phyloP scores from a whole-genome alignment of 495 filamentous ascomycete species.

The Rusavskia elegans region DNA sequence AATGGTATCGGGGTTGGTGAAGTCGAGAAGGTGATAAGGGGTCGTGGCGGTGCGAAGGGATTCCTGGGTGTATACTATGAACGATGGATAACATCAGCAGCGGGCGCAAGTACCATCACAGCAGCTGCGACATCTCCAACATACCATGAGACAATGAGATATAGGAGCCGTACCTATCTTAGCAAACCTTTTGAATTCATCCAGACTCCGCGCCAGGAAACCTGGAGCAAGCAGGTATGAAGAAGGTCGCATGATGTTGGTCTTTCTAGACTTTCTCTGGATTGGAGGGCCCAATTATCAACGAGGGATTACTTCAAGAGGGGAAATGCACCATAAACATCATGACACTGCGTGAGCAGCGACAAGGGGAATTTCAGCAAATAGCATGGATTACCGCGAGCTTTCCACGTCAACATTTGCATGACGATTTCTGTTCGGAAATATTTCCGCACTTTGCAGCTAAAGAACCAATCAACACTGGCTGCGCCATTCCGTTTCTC shows the following conservation, averaged over 20 bases:
- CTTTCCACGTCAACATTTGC: too few species aligned
- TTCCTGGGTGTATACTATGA: constrained; percentile 33
- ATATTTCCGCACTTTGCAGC: too few species aligned
- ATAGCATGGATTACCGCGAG: too few species aligned
- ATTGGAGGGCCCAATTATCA: too few species aligned
- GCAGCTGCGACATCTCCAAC: neutral
- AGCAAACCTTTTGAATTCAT: constrained; percentile 46
- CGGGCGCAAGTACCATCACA: neutral
- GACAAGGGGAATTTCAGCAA: too few species aligned
- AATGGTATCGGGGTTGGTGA: constrained; percentile 47
- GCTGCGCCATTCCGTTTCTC: too few species aligned
- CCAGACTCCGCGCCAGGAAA: constrained; percentile 47
- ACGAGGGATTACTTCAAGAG: too few species aligned
- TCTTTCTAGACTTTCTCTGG: too few species aligned
- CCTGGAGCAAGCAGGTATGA: constrained; percentile 33
- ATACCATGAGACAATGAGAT: neutral
- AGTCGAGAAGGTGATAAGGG: constrained; percentile 32
- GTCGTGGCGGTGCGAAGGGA: constrained; percentile 30
- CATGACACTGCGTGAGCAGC: too few species aligned
- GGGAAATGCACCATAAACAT: too few species aligned
- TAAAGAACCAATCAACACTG: too few species aligned
- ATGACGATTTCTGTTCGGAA: too few species aligned
- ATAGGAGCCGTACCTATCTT: constrained; percentile 31
- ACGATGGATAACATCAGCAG: neutral
- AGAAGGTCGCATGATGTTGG: constrained; percentile 28